Conservation (phyloP, 352 stramenopile species). For the Pythium phragmiticola region DNA sequence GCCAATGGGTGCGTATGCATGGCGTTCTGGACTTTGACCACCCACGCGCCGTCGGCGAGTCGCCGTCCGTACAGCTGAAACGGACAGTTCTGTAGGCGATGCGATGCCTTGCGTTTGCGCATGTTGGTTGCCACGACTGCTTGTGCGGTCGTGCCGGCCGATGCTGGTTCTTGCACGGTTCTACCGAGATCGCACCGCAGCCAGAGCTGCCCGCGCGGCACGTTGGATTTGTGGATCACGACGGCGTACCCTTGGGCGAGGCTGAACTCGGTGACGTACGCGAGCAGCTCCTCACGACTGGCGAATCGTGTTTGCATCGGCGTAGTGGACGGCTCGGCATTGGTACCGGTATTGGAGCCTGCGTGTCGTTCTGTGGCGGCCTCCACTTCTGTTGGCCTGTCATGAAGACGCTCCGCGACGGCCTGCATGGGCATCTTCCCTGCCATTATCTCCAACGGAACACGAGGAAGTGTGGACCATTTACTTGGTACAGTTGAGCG, state of each 20-base stretch:
- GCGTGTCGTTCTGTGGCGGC: background rate
- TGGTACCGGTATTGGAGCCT: background rate
- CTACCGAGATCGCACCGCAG: conserved; percentile 46
- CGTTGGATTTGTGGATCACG: conserved; percentile 49
- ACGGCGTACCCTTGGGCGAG: conserved; percentile 41
- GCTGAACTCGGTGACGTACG: conserved; percentile 38
- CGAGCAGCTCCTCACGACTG: conserved; percentile 38
- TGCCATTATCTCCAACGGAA: background rate
- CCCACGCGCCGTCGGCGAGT: conserved; percentile 28
- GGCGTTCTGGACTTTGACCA: conserved; percentile 35
- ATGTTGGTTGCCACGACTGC: conserved; percentile 2
- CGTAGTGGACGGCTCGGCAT: background rate
- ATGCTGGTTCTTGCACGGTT: background rate
- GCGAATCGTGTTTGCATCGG: conserved; percentile 27
- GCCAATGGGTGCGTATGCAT: conserved; percentile 37
- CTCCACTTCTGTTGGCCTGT: background rate
- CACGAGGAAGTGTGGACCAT: background rate
- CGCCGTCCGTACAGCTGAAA: conserved; percentile 45
- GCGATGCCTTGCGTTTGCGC: conserved; percentile 36
- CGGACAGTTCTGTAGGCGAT: conserved; percentile 38
- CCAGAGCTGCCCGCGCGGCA: conserved; percentile 46
- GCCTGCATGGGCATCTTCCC: background rate
- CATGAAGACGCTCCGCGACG: background rate
- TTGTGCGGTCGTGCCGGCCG: background rate
- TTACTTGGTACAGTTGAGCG: background rate